These are phyloP conservation scores for Fusarium torulosum DNA, from an alignment of 2,329 filamentous ascomycete species.

Conservation along the genomic window DNA sequence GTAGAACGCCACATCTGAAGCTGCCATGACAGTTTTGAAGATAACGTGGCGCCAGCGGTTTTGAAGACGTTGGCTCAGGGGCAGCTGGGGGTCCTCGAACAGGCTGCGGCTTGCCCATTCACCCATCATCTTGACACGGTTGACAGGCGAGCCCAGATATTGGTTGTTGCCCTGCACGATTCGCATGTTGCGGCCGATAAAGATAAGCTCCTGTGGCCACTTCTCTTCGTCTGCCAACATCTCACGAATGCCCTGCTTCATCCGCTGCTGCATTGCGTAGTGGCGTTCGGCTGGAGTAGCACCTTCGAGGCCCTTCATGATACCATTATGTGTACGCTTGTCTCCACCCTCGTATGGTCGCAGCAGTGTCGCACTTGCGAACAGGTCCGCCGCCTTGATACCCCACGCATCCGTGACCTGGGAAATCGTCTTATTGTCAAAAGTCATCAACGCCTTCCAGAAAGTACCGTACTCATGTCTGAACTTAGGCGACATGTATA, in stretches of 20 bases:
- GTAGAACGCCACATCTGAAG: conserved; percentile 86
- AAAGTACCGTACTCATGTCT: conserved; percentile 87
- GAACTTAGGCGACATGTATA: conserved; percentile 87
- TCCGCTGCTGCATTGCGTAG: conserved; percentile 88
- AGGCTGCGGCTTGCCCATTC: conserved; percentile 88
- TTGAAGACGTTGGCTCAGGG: conserved; percentile 69
- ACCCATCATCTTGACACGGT: conserved; percentile 93
- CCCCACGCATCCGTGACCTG: conserved; percentile 85
- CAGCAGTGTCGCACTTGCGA: conserved; percentile 91
- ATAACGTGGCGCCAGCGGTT: conserved; percentile 83
- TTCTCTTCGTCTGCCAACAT: conserved; percentile 88
- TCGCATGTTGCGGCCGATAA: conserved; percentile 90
- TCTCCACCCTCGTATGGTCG: conserved; percentile 91
- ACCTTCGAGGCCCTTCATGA: conserved; percentile 74
- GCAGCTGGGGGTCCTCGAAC: conserved; percentile 78
- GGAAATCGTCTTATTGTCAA: conserved; percentile 85
- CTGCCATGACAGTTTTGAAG: conserved; percentile 82
- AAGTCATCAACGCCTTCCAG: conserved; percentile 94
- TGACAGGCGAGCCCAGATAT: conserved; percentile 88
- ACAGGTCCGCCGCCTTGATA: conserved; percentile 88
- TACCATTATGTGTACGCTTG: conserved; percentile 69
- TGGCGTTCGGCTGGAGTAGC: conserved; percentile 77
- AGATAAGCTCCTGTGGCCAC: conserved; percentile 91
- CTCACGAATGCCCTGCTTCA: conserved; percentile 75
- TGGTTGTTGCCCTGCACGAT: conserved; percentile 96